Percentiles rank a stretch among this genome's conserved stretches.
Evolutionary conservation across 2,329 filamentous ascomycete genomes (phyloP).

Genomic region (Cephalotrichum gorgonifer): DNA sequence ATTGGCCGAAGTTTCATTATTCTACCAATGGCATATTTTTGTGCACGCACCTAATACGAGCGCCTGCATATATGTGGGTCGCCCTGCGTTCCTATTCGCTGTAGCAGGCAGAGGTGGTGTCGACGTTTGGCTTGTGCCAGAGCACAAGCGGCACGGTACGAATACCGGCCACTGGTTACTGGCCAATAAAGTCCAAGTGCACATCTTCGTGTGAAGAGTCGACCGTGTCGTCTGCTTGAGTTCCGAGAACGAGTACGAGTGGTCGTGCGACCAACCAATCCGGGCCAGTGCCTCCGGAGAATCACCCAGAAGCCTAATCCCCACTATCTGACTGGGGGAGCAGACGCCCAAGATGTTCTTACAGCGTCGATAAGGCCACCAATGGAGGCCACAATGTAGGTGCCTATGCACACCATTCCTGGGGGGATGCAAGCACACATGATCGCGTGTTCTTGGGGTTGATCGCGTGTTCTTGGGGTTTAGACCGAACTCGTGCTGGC

Average conservation of each 20-base stretch:
- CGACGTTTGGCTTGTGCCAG: no score
- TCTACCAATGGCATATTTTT: constrained; percentile 4
- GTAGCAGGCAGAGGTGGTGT: no score
- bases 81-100: background rate
- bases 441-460: background rate
- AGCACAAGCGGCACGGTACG: no score
- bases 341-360: background rate
- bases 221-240: no score
- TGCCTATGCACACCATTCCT: background rate
- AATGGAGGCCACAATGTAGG: background rate
- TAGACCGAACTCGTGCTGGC: background rate
- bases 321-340: background rate
- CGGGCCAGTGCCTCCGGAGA: no score
- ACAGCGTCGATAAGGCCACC: background rate
- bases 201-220: no score
- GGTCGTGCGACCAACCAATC: no score
- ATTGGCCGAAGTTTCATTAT: constrained; percentile 1
- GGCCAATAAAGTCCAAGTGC: no score
- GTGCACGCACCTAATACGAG: background rate
- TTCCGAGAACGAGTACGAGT: no score
- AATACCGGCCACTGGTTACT: no score
- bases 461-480: no score
- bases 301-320: background rate
- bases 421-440: background rate
- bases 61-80: background rate